Percentiles rank a stretch among this genome's conserved stretches.
phyloP scores from a whole-genome alignment of 768 basidiomycete genomes.

The Hortiboletus campestris region DNA sequence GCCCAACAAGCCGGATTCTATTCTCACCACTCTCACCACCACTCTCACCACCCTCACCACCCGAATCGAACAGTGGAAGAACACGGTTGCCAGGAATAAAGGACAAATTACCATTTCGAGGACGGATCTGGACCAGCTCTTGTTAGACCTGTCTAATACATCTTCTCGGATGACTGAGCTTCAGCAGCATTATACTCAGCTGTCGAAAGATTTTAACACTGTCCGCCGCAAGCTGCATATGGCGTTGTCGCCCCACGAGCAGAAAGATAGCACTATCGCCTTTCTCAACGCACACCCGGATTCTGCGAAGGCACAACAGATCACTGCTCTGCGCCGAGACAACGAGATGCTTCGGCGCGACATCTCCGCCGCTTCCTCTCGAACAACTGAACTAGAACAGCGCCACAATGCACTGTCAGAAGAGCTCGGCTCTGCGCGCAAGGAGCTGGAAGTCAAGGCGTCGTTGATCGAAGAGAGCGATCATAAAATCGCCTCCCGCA shows the following conservation, averaged over 20 bases:
- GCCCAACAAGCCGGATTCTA: background rate
- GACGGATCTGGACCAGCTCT: conserved; percentile 7
- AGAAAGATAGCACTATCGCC: too few species aligned
- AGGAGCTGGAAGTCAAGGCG: background rate
- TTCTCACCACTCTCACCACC: background rate
- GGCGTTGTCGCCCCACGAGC: background rate
- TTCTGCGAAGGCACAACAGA: background rate
- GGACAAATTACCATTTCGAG: background rate
- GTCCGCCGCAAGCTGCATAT: background rate
- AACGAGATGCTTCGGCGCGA: background rate
- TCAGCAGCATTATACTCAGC: background rate
- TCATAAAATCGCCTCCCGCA: too few species aligned
- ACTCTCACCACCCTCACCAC: background rate
- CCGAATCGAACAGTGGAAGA: background rate
- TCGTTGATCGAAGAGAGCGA: background rate
- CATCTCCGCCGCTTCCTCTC: too few species aligned
- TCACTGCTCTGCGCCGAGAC: background rate
- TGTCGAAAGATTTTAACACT: background rate
- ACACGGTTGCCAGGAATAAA: background rate
- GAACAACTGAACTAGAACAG: background rate
- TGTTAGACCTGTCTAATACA: background rate
- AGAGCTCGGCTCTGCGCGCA: background rate
- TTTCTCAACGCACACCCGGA: background rate
- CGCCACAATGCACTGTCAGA: background rate
- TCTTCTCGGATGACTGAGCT: background rate